phyloP scores from a whole-genome alignment of 129 eudicot species.

The Silybum marianum region DNA sequence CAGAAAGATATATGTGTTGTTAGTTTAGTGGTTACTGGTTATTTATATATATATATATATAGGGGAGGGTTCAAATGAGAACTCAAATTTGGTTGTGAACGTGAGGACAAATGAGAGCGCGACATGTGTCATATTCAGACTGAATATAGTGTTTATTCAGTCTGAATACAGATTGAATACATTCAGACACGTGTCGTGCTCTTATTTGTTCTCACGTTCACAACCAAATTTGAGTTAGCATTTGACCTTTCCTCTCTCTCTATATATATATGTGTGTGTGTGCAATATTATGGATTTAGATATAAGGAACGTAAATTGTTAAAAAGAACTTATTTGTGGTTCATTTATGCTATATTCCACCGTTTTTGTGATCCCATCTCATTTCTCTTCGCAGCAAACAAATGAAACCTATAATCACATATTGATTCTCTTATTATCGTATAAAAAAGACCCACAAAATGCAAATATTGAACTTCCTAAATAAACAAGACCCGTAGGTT shows the following conservation, averaged over 20 bases:
- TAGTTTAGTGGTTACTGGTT: not conserved
- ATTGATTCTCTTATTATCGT: not conserved
- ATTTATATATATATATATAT: no score
- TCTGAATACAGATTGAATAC: no score
- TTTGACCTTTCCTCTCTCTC: no score
- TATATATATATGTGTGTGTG: not conserved
- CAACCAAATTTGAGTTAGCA: no score
- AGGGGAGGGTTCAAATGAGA: no score
- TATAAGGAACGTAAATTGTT: not conserved
- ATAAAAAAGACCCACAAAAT: not conserved
- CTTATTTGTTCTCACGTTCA: no score
- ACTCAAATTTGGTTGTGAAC: no score
- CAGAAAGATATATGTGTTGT: not conserved
- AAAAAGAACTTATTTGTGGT: not conserved
- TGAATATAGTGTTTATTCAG: no score
- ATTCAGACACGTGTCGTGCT: no score
- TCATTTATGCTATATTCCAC: not conserved
- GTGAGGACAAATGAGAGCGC: no score
- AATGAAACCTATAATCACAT: not conserved
- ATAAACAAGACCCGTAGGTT: not conserved
- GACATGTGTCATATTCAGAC: no score
- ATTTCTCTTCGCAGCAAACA: not conserved
- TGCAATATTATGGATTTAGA: not conserved
- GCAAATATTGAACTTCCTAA: not conserved
- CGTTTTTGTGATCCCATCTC: not conserved